Evolutionary conservation across 805 yeast genomes (phyloP), one percentile per base, ranked within the genome.

Genomic region (Saccharomycopsis lassenensis): DNA sequence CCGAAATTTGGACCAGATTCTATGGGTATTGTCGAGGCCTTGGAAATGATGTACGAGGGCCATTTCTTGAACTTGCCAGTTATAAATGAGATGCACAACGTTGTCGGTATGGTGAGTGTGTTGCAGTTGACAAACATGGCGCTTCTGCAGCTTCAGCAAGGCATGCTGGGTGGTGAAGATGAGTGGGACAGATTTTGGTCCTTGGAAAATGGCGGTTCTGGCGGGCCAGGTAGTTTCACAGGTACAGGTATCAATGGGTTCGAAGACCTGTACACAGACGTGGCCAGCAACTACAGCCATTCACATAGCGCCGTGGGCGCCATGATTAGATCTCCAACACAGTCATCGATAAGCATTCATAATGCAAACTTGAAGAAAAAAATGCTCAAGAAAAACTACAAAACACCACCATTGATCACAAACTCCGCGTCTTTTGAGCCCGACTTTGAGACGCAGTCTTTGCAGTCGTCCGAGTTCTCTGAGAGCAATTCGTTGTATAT

Each of bases 11-110:
- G 70, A 1, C 55, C 51, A 19, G 58, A 55, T 22, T 41, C 51
- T 8, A 46, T 60, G 43, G 59, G 58, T 2, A 59, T 65, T n/a
- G 61, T 63, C 37, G 55, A 59, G 4, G 71, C 69, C 5, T 46
- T 65, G 36, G 52, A 68, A 41, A 45, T 63, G 37, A 65, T 65
- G 71, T 65, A 59, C 41, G 65, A 61, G 33, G 71, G 71, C 0
- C 62, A 63, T 39, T 65, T 59, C 37, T 42, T 65, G 33, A 65
- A 63, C 38, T 45, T 65, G 33, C 71, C 71, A 1, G 61, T 65
- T 6, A 55, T 54, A 29, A 53, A 58, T 40, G 46, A 48, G 5
- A 16, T 40, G 1, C 41, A 52, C 3, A 44, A 38, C 20, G 52
- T 65, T 3, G 51, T 59, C n/a, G 70, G 69, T 2, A 51, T 65